These are phyloP conservation scores for Carpinus viminea DNA, from an alignment of 306 rosid genomes.

Conservation along the genomic window DNA sequence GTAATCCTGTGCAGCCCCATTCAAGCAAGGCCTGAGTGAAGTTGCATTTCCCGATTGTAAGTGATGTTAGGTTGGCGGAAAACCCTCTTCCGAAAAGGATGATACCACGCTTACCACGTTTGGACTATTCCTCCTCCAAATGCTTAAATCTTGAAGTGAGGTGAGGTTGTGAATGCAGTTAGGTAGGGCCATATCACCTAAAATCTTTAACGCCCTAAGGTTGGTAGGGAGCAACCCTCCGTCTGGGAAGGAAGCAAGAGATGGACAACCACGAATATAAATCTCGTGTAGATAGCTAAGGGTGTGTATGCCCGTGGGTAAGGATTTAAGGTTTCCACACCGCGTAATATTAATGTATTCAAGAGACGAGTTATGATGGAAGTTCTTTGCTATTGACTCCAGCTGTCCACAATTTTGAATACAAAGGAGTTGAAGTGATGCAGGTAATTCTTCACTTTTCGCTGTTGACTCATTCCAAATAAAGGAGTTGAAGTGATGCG, in stretches of 20 bases:
- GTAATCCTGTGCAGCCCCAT: constrained; percentile 19
- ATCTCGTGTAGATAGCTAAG: constrained; percentile 1
- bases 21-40: constrained; percentile 1
- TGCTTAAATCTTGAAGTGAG: neutral
- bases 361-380: neutral
- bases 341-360: accelerated
- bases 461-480: too few species aligned
- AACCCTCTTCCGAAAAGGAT: neutral
- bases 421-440: neutral
- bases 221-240: neutral
- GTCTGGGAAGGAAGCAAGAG: constrained; percentile 12
- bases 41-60: neutral
- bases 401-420: accelerated
- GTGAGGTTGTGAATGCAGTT: constrained; percentile 6
- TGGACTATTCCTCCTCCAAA: neutral
- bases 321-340: neutral
- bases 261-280: neutral
- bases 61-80: constrained; percentile 21
- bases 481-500: neutral
- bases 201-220: neutral
- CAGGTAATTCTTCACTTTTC: too few species aligned
- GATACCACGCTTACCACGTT: neutral
- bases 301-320: constrained; percentile 17
- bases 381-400: neutral
- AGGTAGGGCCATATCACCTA: neutral